These are phyloP conservation scores for Malassezia psittaci DNA, from an alignment of 1,284 basidiomycete species.

Conservation along the genomic window DNA sequence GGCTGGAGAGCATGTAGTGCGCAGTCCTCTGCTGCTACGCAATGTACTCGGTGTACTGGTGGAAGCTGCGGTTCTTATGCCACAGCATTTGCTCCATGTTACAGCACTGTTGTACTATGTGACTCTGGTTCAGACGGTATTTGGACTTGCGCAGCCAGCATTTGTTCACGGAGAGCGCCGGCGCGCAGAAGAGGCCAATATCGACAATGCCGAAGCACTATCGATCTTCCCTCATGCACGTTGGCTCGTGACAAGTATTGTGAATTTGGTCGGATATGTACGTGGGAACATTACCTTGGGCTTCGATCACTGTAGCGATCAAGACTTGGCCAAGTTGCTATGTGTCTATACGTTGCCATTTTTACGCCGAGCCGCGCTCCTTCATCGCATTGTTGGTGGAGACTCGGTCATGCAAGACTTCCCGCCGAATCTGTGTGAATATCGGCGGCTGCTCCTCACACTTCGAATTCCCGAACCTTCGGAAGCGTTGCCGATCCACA, in stretches of 20 bases:
- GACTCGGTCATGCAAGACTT: not conserved
- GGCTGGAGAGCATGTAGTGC: constrained; percentile 40
- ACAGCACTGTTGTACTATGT: constrained; percentile 46
- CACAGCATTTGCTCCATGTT: constrained; percentile 34
- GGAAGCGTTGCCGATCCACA: constrained; percentile 30
- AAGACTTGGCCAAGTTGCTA: constrained; percentile 64
- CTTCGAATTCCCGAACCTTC: constrained; percentile 35
- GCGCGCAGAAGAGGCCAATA: not conserved
- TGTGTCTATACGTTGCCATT: constrained; percentile 86
- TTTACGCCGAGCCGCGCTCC: constrained; percentile 76
- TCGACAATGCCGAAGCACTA: constrained; percentile 18
- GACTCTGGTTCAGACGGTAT: constrained; percentile 40
- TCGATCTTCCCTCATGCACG: constrained; percentile 41
- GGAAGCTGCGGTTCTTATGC: constrained; percentile 38
- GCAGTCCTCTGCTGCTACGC: constrained; percentile 39
- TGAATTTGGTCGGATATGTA: constrained; percentile 43
- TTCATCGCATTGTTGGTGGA: constrained; percentile 60
- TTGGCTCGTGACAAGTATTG: constrained; percentile 43
- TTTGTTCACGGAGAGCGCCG: constrained; percentile 8
- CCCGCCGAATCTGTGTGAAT: constrained; percentile 23
- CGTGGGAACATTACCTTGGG: constrained; percentile 47
- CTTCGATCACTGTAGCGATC: constrained; percentile 42
- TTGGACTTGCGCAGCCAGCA: constrained; percentile 44
- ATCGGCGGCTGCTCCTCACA: constrained; percentile 26
- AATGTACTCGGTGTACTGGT: constrained; percentile 42